phyloP scores from a whole-genome alignment of 805 yeast genomes.

The Wickerhamomyces mucosus region DNA sequence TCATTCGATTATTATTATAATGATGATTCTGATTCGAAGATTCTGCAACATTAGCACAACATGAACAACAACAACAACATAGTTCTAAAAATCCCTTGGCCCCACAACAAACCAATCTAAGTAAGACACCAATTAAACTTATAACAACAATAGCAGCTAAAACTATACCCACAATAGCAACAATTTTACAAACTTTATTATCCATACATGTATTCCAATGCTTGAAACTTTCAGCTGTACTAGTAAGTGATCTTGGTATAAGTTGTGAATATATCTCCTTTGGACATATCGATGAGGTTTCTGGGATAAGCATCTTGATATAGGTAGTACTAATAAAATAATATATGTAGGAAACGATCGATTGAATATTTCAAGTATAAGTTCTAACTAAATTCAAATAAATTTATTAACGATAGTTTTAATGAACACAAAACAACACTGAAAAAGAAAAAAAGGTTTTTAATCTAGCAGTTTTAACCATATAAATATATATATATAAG shows the following conservation, averaged over 20 bases:
- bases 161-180: conserved; percentile 64
- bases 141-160: conserved; percentile 43
- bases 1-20: conserved; percentile 2
- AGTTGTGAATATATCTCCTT: conserved; percentile 18
- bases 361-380: too few species aligned
- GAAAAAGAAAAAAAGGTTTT: too few species aligned
- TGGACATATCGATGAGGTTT: conserved; percentile 8
- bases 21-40: neutral
- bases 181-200: conserved; percentile 63
- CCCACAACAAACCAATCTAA: conserved; percentile 52
- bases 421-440: too few species aligned
- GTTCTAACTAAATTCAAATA: too few species aligned
- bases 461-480: too few species aligned
- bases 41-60: conserved; percentile 11
- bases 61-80: conserved; percentile 41
- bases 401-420: too few species aligned
- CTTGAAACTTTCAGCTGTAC: conserved; percentile 40
- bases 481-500: too few species aligned
- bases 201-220: conserved; percentile 77
- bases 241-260: too few species aligned
- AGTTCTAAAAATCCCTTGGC: conserved; percentile 40
- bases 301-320: too few species aligned
- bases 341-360: too few species aligned
- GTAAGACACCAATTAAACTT: conserved; percentile 47
- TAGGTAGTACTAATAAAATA: too few species aligned